Base-by-base conservation (phyloP, 176 grass and related monocot genomes). In the Coix lacrymajobi region DNA sequence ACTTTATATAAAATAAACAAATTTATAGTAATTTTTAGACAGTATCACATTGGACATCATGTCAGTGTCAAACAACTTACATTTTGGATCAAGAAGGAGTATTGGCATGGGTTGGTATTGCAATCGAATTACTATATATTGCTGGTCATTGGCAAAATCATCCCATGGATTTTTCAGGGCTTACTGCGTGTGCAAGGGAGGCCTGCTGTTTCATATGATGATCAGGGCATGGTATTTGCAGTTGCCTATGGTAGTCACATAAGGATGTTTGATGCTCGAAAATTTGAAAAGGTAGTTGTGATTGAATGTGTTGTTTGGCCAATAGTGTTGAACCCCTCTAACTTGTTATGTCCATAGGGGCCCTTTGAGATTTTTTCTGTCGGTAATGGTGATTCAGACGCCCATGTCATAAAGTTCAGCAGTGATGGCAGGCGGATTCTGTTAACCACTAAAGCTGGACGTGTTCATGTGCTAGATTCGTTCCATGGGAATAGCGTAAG, bases 121-220 rank as follows among this genome's bases (percentile, higher is more conserved):
- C 17, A 46, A 9, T 51, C n/a, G 43, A 51, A 68, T 11, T 60
- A 76, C 3, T 13, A 6, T 52, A 22, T 1, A 69, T 61, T 19
- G 34, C 31, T 85, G 33, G 8, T 74, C 62, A 70, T 40, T 71
- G 30, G 26, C 38, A 68, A 77, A 80, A 44, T 76, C 39, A 73
- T 74, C 52, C 65, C 28, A 65, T 52, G 39, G 34, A 52, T 80
- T 67, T 92, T 83, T 63, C 72, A 98, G 96, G 93, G 92, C 71
- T 90, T 91, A 68, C 75, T 98, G 80, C 88, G 83, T 65, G 96
- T 93, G 54, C 92, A 98, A 91, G 96, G 96, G 46, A 84, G 93
- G 45, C 96, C 96, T 66, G 96, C 96, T 61, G 91, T 98, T 87
- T 98, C 96, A 13, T 95, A 89, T 86, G 93, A 98, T 86, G 93